These are phyloP conservation scores for Anisodus tanguticus DNA, from an alignment of 257 asterid genomes.

Conservation along the genomic window DNA sequence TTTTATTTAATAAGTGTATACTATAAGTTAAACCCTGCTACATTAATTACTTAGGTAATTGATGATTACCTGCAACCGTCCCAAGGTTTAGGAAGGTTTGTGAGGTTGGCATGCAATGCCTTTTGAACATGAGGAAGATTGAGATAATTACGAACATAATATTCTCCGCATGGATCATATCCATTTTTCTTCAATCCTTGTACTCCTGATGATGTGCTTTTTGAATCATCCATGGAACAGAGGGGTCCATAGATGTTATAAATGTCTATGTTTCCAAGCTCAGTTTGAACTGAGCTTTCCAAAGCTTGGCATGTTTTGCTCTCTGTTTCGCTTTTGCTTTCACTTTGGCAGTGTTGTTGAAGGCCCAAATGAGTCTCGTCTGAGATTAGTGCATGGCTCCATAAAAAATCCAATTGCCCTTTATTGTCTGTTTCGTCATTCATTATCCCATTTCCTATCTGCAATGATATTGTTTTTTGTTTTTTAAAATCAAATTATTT, in stretches of 20 bases:
- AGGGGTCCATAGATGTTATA: conserved; percentile 48
- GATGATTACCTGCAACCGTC: conserved; percentile 39
- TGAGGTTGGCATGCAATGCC: conserved; percentile 50
- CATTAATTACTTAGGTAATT: too few species aligned
- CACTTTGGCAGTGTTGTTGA: conserved; percentile 34
- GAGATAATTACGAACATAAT: conserved; percentile 39
- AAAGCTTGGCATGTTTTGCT: conserved; percentile 34
- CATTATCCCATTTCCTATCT: conserved; percentile 58
- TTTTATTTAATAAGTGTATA: too few species aligned
- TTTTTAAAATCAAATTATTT: neutral
- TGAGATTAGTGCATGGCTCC: conserved; percentile 56
- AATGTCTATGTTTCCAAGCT: conserved; percentile 41
- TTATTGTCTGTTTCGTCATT: conserved; percentile 39
- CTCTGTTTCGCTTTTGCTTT: conserved; percentile 25
- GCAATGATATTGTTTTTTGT: neutral
- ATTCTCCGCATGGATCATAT: conserved; percentile 45
- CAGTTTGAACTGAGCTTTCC: conserved; percentile 27
- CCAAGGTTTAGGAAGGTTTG: conserved; percentile 43
- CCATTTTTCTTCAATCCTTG: conserved; percentile 17
- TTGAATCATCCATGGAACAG: conserved; percentile 26
- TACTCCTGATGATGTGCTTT: neutral
- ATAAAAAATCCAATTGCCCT: conserved; percentile 42
- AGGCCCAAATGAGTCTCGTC: conserved; percentile 46
- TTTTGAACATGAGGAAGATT: conserved; percentile 52
- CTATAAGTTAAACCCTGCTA: too few species aligned